These are phyloP conservation scores for Neurospora crassa DNA, from an alignment of 2,329 filamentous ascomycete genomes.

Conservation along the genomic window DNA sequence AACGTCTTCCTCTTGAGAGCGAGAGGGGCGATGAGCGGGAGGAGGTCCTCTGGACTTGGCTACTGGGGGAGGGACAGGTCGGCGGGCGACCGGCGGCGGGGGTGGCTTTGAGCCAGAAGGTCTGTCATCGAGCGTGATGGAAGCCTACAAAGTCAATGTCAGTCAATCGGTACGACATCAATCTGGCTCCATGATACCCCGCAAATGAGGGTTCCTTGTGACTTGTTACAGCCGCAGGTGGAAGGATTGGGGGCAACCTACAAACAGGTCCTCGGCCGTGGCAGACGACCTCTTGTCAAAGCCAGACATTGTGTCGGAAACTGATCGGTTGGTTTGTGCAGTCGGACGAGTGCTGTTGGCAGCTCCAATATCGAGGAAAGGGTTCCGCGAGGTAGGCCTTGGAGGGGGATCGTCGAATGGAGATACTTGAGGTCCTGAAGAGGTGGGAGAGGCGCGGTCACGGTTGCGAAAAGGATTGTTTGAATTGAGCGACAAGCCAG, in stretches of 20 bases:
- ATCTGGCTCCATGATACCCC: background rate
- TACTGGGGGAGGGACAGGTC: conserved; percentile 30
- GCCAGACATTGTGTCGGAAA: conserved; percentile 41
- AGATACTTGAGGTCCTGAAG: conserved; percentile 29
- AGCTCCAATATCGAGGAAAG: conserved; percentile 53
- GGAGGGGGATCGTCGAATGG: conserved; percentile 51
- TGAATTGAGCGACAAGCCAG: conserved; percentile 54
- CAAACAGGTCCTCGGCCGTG: conserved; percentile 64
- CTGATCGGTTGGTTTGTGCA: conserved; percentile 26
- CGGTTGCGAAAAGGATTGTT: conserved; percentile 78
- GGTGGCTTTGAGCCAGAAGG: conserved; percentile 18
- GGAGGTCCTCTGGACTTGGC: conserved; percentile 36
- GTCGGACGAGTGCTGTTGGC: conserved; percentile 24
- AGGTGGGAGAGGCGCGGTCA: conserved; percentile 43
- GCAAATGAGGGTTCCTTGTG: background rate
- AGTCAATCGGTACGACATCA: conserved; percentile 1
- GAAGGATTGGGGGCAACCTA: conserved; percentile 39
- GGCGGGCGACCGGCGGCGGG: conserved; percentile 21
- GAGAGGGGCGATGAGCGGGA: conserved; percentile 48
- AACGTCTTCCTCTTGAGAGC: conserved; percentile 57
- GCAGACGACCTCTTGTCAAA: conserved; percentile 37
- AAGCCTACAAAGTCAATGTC: conserved; percentile 44
- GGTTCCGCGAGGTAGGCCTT: conserved; percentile 62
- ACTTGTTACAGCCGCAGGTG: conserved; percentile 1
- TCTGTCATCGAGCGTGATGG: conserved; percentile 56